phyloP scores from a whole-genome alignment of 352 stramenopile species.

The Phytophthora foliorum region DNA sequence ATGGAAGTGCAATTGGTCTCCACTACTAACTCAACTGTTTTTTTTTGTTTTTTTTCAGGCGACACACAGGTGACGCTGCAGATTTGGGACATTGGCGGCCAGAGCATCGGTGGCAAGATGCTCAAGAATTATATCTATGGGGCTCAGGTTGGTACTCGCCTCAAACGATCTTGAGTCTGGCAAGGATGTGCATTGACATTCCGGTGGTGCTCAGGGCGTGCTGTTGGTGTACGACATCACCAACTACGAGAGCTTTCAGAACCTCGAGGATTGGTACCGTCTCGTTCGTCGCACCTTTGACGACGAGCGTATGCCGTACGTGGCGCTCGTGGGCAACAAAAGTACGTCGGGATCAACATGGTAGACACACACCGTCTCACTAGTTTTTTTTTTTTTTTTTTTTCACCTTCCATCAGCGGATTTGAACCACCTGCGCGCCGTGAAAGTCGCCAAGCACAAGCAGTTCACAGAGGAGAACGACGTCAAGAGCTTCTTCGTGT shows the following conservation, averaged over 20 bases:
- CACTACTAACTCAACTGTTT: neutral
- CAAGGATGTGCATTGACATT: neutral
- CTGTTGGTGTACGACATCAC: constrained; percentile 97
- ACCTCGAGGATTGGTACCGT: constrained; percentile 96
- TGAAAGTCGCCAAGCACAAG: constrained; percentile 91
- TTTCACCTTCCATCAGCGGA: constrained; percentile 61
- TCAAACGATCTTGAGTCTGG: neutral
- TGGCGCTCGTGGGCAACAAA: constrained; percentile 94
- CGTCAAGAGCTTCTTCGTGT: constrained; percentile 93
- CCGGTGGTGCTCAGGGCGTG: constrained; percentile 62
- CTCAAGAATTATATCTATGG: constrained; percentile 96
- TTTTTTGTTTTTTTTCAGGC: constrained; percentile 60
- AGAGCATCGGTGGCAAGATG: constrained; percentile 90
- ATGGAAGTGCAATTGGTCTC: no score
- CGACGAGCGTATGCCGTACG: constrained; percentile 89
- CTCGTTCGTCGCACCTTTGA: constrained; percentile 92
- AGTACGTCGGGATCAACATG: constrained; percentile 45
- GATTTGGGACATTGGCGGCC: constrained; percentile 96
- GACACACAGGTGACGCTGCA: constrained; percentile 93
- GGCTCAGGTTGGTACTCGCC: constrained; percentile 69
- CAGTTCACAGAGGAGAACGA: constrained; percentile 95
- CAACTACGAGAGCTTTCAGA: constrained; percentile 96
- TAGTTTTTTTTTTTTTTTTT: neutral
- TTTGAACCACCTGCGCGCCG: constrained; percentile 91
- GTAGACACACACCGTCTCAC: neutral